phyloP scores from a whole-genome alignment of 2,329 filamentous ascomycete species.

The Elsinoe arachidis region DNA sequence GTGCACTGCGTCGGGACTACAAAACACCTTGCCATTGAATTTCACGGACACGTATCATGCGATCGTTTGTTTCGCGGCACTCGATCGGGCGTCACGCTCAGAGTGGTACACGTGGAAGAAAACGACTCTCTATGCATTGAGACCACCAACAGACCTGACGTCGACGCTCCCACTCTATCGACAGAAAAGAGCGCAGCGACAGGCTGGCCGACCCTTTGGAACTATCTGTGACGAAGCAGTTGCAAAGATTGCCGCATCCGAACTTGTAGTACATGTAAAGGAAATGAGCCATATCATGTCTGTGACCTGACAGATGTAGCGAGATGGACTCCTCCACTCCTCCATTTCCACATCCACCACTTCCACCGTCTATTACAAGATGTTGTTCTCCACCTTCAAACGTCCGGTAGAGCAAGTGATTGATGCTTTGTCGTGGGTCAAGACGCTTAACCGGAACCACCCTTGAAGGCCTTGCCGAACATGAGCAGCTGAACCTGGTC shows the following conservation, averaged over 20 bases:
- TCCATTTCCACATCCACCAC: conserved; percentile 1
- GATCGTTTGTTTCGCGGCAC: too few species aligned
- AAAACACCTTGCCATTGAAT: not conserved
- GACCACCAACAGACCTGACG: conserved; percentile 9
- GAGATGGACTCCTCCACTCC: not conserved
- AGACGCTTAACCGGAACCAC: conserved; percentile 35
- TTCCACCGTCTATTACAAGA: conserved; percentile 5
- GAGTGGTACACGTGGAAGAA: conserved; percentile 1
- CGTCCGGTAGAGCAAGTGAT: not conserved
- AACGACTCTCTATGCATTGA: conserved; percentile 13
- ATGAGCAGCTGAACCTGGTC: conserved; percentile 98
- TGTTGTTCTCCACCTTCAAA: conserved; percentile 7
- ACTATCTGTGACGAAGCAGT: conserved; percentile 11
- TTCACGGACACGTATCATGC: not conserved
- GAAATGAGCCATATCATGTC: conserved; percentile 1
- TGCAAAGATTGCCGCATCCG: conserved; percentile 14
- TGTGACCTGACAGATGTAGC: conserved; percentile 5
- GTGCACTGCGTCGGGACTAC: not conserved
- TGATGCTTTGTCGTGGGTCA: not conserved
- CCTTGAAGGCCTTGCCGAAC: conserved; percentile 99
- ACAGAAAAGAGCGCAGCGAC: conserved; percentile 12
- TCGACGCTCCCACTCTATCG: conserved; percentile 11
- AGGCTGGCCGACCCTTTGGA: conserved; percentile 11
- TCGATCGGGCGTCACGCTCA: not conserved
- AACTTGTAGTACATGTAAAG: conserved; percentile 13